A percentile compares a stretch with the other conserved stretches of the same genome.
These are phyloP conservation scores for Chimonanthus praecox DNA, from an alignment of 164 flowering plant species.

Conservation along the genomic window DNA sequence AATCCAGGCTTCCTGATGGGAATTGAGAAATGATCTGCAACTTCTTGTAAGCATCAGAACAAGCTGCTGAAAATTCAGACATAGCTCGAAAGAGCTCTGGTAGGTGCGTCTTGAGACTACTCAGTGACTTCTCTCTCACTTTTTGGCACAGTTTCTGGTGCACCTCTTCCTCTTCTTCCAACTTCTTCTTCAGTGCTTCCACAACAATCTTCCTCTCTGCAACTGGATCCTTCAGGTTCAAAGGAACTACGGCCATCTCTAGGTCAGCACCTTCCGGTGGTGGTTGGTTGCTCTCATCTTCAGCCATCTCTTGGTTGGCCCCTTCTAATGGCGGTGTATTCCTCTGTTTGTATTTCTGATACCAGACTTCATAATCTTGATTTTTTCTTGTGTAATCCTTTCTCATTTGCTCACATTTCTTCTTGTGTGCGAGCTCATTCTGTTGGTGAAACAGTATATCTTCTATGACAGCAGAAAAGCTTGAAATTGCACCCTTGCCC, in stretches of 20 bases:
- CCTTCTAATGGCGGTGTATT: slow-evolving; percentile 1
- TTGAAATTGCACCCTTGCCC: slow-evolving; percentile 50
- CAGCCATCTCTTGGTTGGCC: neutral
- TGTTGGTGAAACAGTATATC: slow-evolving; percentile 57
- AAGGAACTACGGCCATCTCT: slow-evolving; percentile 37
- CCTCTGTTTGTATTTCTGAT: slow-evolving; percentile 47
- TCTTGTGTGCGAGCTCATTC: slow-evolving; percentile 71
- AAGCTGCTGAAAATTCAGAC: slow-evolving; percentile 55
- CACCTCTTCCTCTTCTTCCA: slow-evolving; percentile 65
- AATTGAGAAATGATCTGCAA: slow-evolving; percentile 18
- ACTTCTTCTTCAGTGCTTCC: slow-evolving; percentile 58
- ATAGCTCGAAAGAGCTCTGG: slow-evolving; percentile 81
- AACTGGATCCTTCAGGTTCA: slow-evolving; percentile 41
- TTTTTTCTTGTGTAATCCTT: slow-evolving; percentile 49
- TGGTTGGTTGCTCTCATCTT: no score
- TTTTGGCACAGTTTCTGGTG: slow-evolving; percentile 63
- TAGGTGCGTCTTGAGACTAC: slow-evolving; percentile 59
- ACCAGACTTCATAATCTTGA: slow-evolving; percentile 66
- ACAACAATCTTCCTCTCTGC: slow-evolving; percentile 50
- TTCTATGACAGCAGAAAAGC: slow-evolving; percentile 65
- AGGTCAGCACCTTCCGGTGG: slow-evolving; percentile 38
- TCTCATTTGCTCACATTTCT: slow-evolving; percentile 62
- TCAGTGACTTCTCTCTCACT: slow-evolving; percentile 81
- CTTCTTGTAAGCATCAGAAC: slow-evolving; percentile 48
- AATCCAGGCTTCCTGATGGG: neutral